Base-by-base conservation (phyloP, 148 eudicot genomes). In the Polygonum aviculare region DNA sequence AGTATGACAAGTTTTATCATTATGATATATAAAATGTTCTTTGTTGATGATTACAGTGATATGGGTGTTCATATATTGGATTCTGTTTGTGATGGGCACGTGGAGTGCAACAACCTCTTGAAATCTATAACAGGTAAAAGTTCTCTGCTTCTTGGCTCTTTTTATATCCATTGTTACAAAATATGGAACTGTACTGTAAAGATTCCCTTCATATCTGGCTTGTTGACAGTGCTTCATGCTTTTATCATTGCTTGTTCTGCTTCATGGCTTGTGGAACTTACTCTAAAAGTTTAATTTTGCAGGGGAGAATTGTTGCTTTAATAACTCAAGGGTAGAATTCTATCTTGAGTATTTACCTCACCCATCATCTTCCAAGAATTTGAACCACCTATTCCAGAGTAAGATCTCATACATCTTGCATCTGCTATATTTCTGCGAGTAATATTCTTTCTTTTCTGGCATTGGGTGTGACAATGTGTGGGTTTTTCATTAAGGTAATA, bases 351-450 rank as follows among this genome's bases (percentile, higher is more conserved):
- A 85, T 74, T 91, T 91, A 86, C 99, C 99, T 71, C 98, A 96
- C 80, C 97, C 99, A 38, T 83, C 99, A 72, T 96, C 99, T 7
- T 78, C 90, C n/a, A 96, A 91, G 84, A 96, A 96, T 80, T 73
- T 96, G 79, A 88, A 87, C 73, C 98, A 96, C 84, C 93, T 96
- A 59, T 96, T 93, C 78, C 99, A 96, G 83, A 96, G 99, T 96
- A 90, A 77, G 94, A 45, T 51, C 76, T 69, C 54, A 67, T 41
- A 67, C 21, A 8, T 59, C 78, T 55, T 70, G 65, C 51, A 22
- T 38, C 10, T 45, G 41, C 73, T 69, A 10, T 3, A 50, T 41
- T 12, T 73, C 22, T 38, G 44, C 16, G 44, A 35, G 44, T 36
- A 12, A 7, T 12, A 48, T 38, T 57, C 67, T 31, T 75, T 45